These are phyloP conservation scores for Aegilops tauschii DNA, from an alignment of 176 grass and related monocot genomes.

Conservation along the genomic window DNA sequence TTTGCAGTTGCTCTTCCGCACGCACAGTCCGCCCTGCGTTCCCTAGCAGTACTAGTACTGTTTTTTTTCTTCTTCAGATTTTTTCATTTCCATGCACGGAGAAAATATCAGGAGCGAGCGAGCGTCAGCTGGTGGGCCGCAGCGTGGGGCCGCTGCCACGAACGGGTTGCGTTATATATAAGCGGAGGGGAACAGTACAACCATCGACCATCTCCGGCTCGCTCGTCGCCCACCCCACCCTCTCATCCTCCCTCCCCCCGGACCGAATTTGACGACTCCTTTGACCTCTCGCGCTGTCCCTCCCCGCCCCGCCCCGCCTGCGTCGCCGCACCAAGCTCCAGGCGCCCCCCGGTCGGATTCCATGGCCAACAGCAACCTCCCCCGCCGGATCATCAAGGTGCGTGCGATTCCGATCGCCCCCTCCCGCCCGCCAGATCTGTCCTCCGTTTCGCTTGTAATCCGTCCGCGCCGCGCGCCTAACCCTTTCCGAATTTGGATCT, in stretches of 20 bases:
- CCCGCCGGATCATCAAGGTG: slow-evolving; percentile 96
- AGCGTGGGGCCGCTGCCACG: neutral
- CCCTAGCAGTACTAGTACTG: no score
- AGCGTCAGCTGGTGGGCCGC: no score
- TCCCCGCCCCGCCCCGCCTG: neutral
- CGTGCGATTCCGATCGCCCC: slow-evolving; percentile 39
- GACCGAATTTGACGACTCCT: slow-evolving; percentile 14
- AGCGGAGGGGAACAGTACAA: neutral
- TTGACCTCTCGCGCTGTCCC: slow-evolving; percentile 25
- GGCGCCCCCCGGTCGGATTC: neutral
- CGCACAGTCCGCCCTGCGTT: no score
- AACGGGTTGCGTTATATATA: neutral
- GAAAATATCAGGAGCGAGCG: no score
- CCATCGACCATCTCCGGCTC: neutral
- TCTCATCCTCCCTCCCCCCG: neutral
- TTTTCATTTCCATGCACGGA: no score
- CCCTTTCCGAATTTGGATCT: slow-evolving; percentile 30
- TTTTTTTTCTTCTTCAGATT: no score
- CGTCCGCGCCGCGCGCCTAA: neutral
- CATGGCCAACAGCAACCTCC: slow-evolving; percentile 96
- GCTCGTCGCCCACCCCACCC: neutral
- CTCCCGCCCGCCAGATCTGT: neutral
- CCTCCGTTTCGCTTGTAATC: neutral
- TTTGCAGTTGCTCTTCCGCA: neutral
- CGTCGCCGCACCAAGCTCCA: slow-evolving; percentile 32